Evolutionary conservation across 2,329 filamentous ascomycete species (phyloP), one percentile per base, ranked within the genome.

Genomic region (Emergomyces orientalis): DNA sequence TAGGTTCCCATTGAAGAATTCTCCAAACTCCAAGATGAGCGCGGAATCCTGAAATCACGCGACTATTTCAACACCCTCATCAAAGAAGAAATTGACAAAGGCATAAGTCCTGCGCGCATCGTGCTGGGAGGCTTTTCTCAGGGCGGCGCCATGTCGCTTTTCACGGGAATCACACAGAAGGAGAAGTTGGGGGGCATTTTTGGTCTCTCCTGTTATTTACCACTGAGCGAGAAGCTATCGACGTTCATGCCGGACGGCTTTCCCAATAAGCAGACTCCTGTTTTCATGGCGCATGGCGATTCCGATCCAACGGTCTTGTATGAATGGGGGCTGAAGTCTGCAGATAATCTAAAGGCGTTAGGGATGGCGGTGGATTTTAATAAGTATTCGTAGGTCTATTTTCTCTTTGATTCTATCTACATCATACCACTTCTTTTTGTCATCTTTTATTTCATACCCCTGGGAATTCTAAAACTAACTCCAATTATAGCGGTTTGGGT

Each of bases 261-360:
- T 67, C 79, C 82, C 62, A 91, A 91, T 74, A 85, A 87, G 75
- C 80, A 88, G 49, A 96, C 91, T 1, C 89, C 89, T 0, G 86
- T 97, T 66, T 90, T 94, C 76, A 88, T 97, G 86, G 91, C 84
- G 14, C 94, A 97, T 70, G 94, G 94, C n/a, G 83, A 87, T 65
- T 77, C 77, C 0, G 93, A 99, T 74, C 82, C 82, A 17, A 78
- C 96, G 2, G 89, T 97, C 9, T 82, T 81, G 68, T 83, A 86
- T 52, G 77, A 82, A 62, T 88, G 89, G 75, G 93, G 90, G 17
- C 77, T 84, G 73, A 74, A 80, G 75, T 91, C 89, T 30, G 84
- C 83, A 2, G 81, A 90, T 49, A 73, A 82, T 63, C 77, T 97
- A 60, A 86, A 85, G 74, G 82, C 84, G 47, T 76, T 87, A 74